Evolutionary conservation across 208 protist genomes (phyloP), one percentile per base, ranked within the genome.

Genomic region (Acanthamoeba triangularis): DNA sequence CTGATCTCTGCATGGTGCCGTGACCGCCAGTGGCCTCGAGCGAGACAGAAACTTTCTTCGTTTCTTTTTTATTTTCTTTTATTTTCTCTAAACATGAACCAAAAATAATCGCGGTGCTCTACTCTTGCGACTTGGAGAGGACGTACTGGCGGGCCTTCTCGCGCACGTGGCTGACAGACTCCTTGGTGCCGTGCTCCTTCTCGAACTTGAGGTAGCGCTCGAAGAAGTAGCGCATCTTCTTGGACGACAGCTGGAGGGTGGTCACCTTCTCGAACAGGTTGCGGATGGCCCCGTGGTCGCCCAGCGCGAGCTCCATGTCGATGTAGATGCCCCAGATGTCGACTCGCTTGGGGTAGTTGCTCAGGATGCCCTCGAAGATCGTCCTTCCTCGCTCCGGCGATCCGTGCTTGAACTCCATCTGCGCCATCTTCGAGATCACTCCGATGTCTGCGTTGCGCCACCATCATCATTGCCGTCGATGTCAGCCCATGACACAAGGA

Each of bases 131-230:
- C 41, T 95, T 95, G 78, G 93, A 25, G 30, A 99, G 97, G 56
- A 99, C 99, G 96, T 99, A 99, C 35, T 97, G 96, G 47, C 98
- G 95, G 30, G 99, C 99, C 11, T 97, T 96, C 82, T 98, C 92
- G 96, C 99, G 99, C 47, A 99, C 99, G 93, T 98, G 97, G 93
- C 99, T 98, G 30, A 99, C 97, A 49, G 98, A 96, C 11, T 96
- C 96, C 56, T 96, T 95, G 49, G 96, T 96, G 67, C 99, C 99
- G 96, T 99, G 94, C 37, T 97, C 97, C 97, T 98, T 98, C 97
- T 99, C 99, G 97, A 99, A 99, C 16, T 98, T 82, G 30, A 99
- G 97, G 96, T 99, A 99, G 28, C 98, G 98, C 87, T 99, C 99
- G 85, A 99, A 98, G 76, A 99, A 98, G 76, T 95, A 97, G 85